Evolutionary conservation across 2,329 filamentous ascomycete genomes (phyloP), one percentile per base, ranked within the genome.

Genomic region (Fusarium neocosmosporiellum): DNA sequence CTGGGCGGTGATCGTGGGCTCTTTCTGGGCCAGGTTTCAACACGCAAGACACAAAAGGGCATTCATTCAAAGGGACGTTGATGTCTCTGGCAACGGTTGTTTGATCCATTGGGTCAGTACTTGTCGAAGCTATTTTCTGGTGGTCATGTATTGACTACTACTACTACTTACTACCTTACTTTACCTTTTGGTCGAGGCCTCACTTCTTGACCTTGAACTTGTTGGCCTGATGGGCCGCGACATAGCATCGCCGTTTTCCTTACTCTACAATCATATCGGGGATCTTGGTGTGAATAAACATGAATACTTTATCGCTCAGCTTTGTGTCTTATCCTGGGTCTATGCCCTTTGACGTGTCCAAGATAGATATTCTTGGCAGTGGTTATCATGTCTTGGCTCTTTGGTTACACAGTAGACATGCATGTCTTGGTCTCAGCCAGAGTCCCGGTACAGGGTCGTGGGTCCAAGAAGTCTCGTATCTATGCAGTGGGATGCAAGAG

Each of bases 181-280:
- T 31, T 20, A 10, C 37, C 20, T 50, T 39, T 39, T 66, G 43
- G 33, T 62, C 27, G 55, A 60, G 41, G 43, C 59, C 41, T 67
- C 60, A 41, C 41, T 36, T 61, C 37, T 62, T 67, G 59, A 59
- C 59, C 63, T 63, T 60, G 41, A 62, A 62, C 59, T 54, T 53
- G 41, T 61, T 53, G 41, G 41, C 59, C 43, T 58, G 7, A 11
- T 63, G 39, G 63, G 65, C 57, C 71, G 70, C 67, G 68, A 74
- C 77, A 79, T 79, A 76, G 76, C 69, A 77, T 74, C 68, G 77
- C 75, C 72, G 75, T 74, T 75, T 34, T 65, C 48, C 31, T 59
- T 65, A 34, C 18, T 59, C 16, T 57, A 43, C 39, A 36, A 54
- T 62, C 33, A 43, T 46, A 55, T 41, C 10, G 57, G 27, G 53